Base-by-base conservation (phyloP, 345 rosid genomes). In the Abelmoschus esculentus region DNA sequence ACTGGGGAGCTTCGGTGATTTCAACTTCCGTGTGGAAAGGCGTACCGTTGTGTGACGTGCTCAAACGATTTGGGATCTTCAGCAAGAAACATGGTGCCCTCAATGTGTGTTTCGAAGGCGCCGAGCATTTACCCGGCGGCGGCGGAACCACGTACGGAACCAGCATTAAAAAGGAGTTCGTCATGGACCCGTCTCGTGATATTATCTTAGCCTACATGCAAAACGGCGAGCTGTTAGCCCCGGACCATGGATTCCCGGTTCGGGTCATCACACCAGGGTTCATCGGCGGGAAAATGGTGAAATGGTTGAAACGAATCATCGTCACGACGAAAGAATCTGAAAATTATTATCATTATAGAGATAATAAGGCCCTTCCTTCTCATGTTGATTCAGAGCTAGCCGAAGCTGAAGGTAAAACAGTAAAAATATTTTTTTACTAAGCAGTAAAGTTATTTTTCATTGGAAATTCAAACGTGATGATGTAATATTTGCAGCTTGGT, bases 141-240 rank as follows among this genome's bases (percentile, higher is more conserved):
- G 97, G 97, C 0, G 97, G 97, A 61, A 88, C 96, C 73, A 93
- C 89, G 77, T 91, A 93, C 70, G 99, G 96, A 32, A 93, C 99
- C 0, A 91, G 99, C 52, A 71, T 93, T 0, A 76, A 7, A 64
- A 86, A 74, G 71, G 99, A 87, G 74, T 64, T 74, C 13, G 99
- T 91, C 0, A 88, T 93, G 96, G 99, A 93, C 74, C 91, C 91
- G 3, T 58, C 99, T 0, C 79, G 96, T 13, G 97, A 95, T n/a
- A 86, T 95, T 32, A 82, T 95, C 7, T 53, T 95, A 26, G 99
- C 97, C 6, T 95, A 89, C 80, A 90, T 89, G 97, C 97, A 95
- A 78, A 95, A 95, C 86, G 99, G 97, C 0, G 96, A 91, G 79
- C 74, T 63, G 55, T 72, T 95, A 58, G 53, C 83, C 0, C 96